Evolutionary conservation across 306 rosid species (phyloP).

Genomic region (Vigna mungo): DNA sequence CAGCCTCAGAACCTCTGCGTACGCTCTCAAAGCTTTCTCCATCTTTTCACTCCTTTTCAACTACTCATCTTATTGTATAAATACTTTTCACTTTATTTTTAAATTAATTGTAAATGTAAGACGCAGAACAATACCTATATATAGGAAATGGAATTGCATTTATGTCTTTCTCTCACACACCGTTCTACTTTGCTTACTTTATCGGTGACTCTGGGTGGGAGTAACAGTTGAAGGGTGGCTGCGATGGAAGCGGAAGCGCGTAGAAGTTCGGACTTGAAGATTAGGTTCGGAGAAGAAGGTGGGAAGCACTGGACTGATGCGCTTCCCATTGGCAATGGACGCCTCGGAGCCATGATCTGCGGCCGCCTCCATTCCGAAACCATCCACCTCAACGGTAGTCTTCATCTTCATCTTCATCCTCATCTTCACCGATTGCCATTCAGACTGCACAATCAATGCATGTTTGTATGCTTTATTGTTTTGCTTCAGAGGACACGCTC

Average conservation of each 20-base stretch:
- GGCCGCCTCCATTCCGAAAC: conserved; percentile 66
- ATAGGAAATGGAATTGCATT: too few relatives aligned
- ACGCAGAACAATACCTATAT: too few relatives aligned
- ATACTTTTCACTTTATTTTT: too few relatives aligned
- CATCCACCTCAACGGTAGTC: conserved; percentile 69
- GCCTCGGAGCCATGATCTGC: conserved; percentile 88
- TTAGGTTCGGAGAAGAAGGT: conserved; percentile 57
- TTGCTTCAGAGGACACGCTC: conserved; percentile 73
- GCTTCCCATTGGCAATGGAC: conserved; percentile 78
- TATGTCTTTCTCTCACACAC: too few relatives aligned
- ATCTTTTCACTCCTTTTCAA: conserved; percentile 31
- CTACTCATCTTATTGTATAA: too few relatives aligned
- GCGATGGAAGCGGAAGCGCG: background rate
- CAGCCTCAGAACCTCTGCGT: conserved; percentile 67
- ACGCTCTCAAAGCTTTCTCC: conserved; percentile 74
- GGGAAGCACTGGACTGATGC: conserved; percentile 90
- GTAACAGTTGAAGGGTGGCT: too few relatives aligned
- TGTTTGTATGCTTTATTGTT: too few relatives aligned
- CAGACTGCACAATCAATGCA: too few relatives aligned
- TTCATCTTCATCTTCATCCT: background rate
- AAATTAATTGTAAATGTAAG: too few relatives aligned
- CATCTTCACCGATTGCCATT: background rate
- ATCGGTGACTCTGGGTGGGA: too few relatives aligned
- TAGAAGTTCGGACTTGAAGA: conserved; percentile 44
- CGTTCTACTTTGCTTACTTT: too few relatives aligned